Evolutionary conservation across 768 basidiomycete species (phyloP), one percentile per base, ranked within the genome.

Genomic region (Lactifluus rugatus): DNA sequence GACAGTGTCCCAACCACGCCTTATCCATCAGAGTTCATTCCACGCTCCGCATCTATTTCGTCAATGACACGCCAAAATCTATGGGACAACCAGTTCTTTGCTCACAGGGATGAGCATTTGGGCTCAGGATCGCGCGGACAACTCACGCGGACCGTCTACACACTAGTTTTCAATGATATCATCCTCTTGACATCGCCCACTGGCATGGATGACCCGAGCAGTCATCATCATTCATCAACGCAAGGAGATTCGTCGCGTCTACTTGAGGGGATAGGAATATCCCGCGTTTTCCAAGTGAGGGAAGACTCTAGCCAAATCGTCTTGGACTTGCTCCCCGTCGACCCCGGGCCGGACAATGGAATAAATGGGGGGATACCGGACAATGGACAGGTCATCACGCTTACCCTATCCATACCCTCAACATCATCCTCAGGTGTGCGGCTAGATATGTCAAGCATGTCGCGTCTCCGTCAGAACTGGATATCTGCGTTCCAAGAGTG

Each of bases 141-240:
- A 9, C 53, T 34, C 14, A 49, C 50, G 10, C 58, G 63, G 36
- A 41, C 57, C 26, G 48, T 66, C 16, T 64, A 64, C 36, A 49
- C 56, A 8, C 74, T 81, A 55, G 77, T 87, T 14, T 89, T 91
- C 70, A 80, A 80, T 17, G 89, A 93, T 68, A 56, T 91, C 32
- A 67, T 88, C 48, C 63, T 91, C n/a, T 67, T 90, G 28, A 78
- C 81, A 17, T 71, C 71, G 23, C 71, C 73, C n/a, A 60, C 36
- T 59, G 1, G n/a, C n/a, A n/a, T n/a, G n/a, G n/a, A 61, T 56
- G 58, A 64, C 11, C 36, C 57, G 6, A 41, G 23, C 45, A 19
- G 57, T 17, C 57, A 44, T n/a, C 52, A 54, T 5, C 52, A 68
- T 67, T 70, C 60, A 60, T 60, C 67, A 26, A 48, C 41, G 5